These are phyloP conservation scores for Cyclospora cayetanensis DNA, from an alignment of 169 alveolate genomes.

Conservation along the genomic window DNA sequence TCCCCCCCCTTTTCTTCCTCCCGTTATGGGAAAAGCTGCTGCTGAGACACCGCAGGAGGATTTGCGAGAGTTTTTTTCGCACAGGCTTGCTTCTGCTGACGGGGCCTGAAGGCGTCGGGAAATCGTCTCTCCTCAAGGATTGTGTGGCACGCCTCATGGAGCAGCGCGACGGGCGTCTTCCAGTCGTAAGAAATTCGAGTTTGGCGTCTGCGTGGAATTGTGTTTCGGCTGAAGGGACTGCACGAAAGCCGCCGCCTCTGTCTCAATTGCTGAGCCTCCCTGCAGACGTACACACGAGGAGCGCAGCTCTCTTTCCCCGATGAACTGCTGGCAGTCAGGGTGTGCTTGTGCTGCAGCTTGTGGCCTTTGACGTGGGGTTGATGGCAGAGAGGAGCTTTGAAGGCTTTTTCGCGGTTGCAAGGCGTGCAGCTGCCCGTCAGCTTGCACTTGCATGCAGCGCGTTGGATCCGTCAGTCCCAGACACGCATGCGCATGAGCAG, in stretches of 20 bases:
- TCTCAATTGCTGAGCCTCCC: neutral
- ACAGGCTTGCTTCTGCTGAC: neutral
- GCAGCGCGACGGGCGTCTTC: neutral
- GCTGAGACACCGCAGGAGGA: too few species aligned
- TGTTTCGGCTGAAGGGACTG: slow-evolving; percentile 2
- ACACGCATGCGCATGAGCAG: too few species aligned
- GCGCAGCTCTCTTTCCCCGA: neutral
- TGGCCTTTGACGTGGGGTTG: neutral
- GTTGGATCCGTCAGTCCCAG: neutral
- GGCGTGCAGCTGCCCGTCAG: neutral
- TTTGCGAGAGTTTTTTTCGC: neutral
- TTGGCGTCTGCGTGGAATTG: neutral
- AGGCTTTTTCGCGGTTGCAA: neutral
- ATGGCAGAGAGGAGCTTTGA: neutral
- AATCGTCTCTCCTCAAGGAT: neutral
- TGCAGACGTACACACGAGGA: neutral
- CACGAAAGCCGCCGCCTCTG: neutral
- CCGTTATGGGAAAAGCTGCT: neutral
- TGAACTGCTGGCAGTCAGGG: too few species aligned
- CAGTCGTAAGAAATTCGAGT: neutral
- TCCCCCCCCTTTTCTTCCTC: neutral
- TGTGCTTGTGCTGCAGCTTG: neutral
- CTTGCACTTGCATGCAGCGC: neutral
- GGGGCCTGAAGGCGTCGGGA: neutral
- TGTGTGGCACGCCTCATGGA: neutral